Evolutionary conservation across 129 eudicot species (phyloP), one percentile per base, ranked within the genome.

Genomic region (Flaveria bidentis): DNA sequence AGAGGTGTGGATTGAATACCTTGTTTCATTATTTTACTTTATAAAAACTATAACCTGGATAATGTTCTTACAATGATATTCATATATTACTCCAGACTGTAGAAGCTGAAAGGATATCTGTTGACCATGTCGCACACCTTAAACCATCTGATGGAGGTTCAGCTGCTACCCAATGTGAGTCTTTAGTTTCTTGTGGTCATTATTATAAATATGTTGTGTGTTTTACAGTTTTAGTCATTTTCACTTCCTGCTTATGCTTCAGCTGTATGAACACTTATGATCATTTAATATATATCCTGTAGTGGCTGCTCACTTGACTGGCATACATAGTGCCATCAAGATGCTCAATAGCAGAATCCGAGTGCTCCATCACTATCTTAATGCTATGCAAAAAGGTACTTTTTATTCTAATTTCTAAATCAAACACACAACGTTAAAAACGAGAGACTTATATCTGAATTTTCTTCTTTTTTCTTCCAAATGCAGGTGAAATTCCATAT

Each of bases 271-370:
- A 74, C 14, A 23, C 36, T 33, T 14, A 61, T 76, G 20, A 62
- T 62, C 11, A 61, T 36, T 65, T 36, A 25, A 25, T 76, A 9
- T 64, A 39, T 73, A 67, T 28, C 71, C 33, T 84, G 74, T 67
- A 91, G 98, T 94, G 98, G 98, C 98, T 75, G 98, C 98, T 84
- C 98, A 94, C 80, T 93, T 94, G 75, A 94, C 98, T 3, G 97
- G 98, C 70, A 91, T 89, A 68, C 98, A 94, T 60, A 94, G 98
- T 86, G 98, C 98, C 55, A 94, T 94, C 82, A 94, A 94, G 90
- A 94, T 94, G 98, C 89, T 94, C 74, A 91, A 89, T 83, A 87
- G 98, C 85, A 85, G 97, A 83, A 87, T 94, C 81, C 86, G 93
- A 70, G 97, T 94, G 75, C 98, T 94, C 57, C 96, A 87, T 84